Base-by-base conservation (phyloP, 2,329 filamentous ascomycete species). In the Alternaria gaisen region DNA sequence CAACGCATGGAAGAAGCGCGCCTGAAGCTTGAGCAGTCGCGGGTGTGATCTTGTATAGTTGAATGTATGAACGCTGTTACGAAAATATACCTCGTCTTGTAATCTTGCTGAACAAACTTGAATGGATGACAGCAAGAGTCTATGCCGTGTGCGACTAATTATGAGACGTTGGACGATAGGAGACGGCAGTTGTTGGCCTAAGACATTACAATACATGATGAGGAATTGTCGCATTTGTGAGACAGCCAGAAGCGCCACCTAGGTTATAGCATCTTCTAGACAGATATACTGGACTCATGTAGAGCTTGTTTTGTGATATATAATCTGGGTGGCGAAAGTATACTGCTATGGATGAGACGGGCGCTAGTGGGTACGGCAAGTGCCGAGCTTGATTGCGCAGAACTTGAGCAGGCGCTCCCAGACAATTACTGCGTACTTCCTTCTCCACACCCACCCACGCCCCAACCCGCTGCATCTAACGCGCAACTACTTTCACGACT, bases 401-500 rank as follows among this genome's bases (percentile, higher is more conserved):
- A 60, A 48, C 59, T 56, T 57, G 56, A 63, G 63, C 60, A 60
- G 56, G 60, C 58, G 42, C 58, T 52, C 41, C 56, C 43, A 63
- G 59, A 60, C 54, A 63, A 48, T 53, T 50, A 11, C 36, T 40
- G 36, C 36, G 36, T 18, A 46, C 53, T 43, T 55, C 22, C 30
- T 44, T 50, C 60, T 50, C 63, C 50, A 60, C 63, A 63, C 34
- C 16, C 62, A 40, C 26, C 54, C 60, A 58, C 53, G 16, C 51
- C 44, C 53, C 30, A 40, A 43, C 41, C 56, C 30, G n/a, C 52
- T 59, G 50, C 42, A 55, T 40, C 20, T 32, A 32, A 42, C 46
- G 54, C 60, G 63, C 60, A 58, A 48, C 59, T 32, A 44, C 58
- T 61, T 63, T 65, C 30, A 61, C 66, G 59, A 54, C 60, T 43